These are phyloP conservation scores for Arthrinium phaeospermum DNA, from an alignment of 2,329 filamentous ascomycete species.

Conservation along the genomic window DNA sequence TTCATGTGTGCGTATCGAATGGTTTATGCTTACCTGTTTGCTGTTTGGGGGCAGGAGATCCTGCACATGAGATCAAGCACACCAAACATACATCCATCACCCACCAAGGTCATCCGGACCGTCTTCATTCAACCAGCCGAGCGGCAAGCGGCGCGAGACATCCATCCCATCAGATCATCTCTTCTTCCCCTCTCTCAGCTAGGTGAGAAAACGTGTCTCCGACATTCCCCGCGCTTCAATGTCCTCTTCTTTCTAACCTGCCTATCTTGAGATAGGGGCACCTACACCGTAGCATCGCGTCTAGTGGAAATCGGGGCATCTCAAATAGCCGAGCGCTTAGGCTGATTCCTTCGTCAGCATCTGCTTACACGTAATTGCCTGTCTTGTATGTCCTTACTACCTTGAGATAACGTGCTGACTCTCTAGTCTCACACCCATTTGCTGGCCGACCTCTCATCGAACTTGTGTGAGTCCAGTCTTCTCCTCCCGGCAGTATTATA, in stretches of 20 bases:
- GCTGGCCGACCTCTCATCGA: background rate
- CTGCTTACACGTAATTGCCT: background rate
- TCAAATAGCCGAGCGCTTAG: constrained; percentile 4
- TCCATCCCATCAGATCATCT: background rate
- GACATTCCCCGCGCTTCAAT: background rate
- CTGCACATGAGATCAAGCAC: background rate
- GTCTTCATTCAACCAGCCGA: background rate
- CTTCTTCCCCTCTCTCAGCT: background rate
- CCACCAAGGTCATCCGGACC: background rate
- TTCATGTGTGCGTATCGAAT: background rate
- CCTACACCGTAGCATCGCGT: background rate
- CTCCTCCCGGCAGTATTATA: background rate
- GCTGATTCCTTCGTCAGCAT: background rate
- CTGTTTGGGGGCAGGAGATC: background rate
- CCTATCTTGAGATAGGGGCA: background rate
- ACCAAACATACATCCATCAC: background rate
- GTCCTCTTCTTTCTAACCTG: background rate
- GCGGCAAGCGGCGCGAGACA: background rate
- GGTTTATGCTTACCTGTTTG: background rate
- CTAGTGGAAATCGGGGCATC: background rate
- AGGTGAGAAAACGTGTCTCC: background rate
- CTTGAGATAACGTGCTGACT: background rate
- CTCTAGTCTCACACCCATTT: background rate
- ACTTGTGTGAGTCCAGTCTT: background rate
- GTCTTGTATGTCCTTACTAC: background rate